Evolutionary conservation across 2,329 filamentous ascomycete genomes (phyloP).

Genomic region (Pseudogymnoascus sp.): DNA sequence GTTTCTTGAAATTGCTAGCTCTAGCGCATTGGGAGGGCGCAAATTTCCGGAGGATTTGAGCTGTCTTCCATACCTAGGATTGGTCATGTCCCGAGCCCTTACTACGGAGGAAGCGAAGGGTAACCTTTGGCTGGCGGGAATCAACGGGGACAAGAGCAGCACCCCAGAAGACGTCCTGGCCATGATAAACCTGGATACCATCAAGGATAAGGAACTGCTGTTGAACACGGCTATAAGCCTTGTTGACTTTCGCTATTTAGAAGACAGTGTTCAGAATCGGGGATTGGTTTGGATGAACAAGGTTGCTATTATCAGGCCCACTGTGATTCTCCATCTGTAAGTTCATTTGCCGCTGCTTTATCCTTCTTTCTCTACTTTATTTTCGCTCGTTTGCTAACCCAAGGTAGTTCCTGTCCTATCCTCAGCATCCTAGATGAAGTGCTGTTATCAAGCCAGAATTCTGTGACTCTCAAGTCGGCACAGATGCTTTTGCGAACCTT

Average conservation of each 20-base stretch:
- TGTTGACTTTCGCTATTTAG: slow-evolving; percentile 57
- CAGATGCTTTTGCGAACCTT: slow-evolving; percentile 52
- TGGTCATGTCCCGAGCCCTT: slow-evolving; percentile 49
- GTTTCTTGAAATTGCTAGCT: slow-evolving; percentile 46
- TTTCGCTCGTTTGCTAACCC: slow-evolving; percentile 16
- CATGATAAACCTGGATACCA: slow-evolving; percentile 35
- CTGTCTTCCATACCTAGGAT: slow-evolving; percentile 46
- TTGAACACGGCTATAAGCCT: slow-evolving; percentile 55
- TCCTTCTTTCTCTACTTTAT: background rate
- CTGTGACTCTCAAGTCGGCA: slow-evolving; percentile 49
- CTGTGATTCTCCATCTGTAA: slow-evolving; percentile 51
- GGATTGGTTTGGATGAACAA: slow-evolving; percentile 51
- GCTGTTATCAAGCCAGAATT: slow-evolving; percentile 51
- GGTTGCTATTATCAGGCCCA: slow-evolving; percentile 44
- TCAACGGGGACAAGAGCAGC: slow-evolving; percentile 37
- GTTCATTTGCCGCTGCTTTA: slow-evolving; percentile 20
- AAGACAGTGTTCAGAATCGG: slow-evolving; percentile 52
- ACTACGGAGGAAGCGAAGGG: slow-evolving; percentile 53
- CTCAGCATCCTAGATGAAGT: slow-evolving; percentile 51
- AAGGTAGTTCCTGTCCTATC: slow-evolving; percentile 44
- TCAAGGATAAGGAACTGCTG: slow-evolving; percentile 53
- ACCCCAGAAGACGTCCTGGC: slow-evolving; percentile 33
- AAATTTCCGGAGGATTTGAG: slow-evolving; percentile 24
- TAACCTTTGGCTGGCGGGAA: slow-evolving; percentile 51
- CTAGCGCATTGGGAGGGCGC: slow-evolving; percentile 20